Percentiles rank a stretch among this genome's conserved stretches.
Conservation (phyloP, 129 eudicot species). For the Solidago caesia region DNA sequence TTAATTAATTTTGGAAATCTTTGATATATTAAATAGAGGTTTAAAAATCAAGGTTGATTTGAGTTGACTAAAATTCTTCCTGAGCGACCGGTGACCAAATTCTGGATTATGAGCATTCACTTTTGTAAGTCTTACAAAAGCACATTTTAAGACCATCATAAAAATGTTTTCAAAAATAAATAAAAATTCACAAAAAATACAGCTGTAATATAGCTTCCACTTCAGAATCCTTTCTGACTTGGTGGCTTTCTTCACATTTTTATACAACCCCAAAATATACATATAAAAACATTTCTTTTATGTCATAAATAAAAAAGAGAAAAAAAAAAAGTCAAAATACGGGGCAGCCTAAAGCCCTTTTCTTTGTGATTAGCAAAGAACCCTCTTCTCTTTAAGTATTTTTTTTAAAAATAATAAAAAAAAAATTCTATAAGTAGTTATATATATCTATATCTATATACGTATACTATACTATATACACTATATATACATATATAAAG, state of each 20-base stretch:
- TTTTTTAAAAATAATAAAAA: too few relatives aligned
- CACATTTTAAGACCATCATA: conserved; percentile 9
- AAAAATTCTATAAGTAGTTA: too few relatives aligned
- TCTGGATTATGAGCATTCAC: conserved; percentile 23
- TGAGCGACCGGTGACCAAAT: conserved; percentile 21
- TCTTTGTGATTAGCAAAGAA: conserved; percentile 14
- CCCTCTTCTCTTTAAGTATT: conserved; percentile 6
- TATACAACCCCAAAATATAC: neutral
- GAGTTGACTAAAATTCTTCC: conserved; percentile 25
- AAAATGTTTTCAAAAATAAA: conserved; percentile 4
- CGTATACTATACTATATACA: too few relatives aligned
- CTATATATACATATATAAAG: conserved; percentile 17
- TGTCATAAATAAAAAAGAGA: conserved; percentile 23
- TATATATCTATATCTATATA: too few relatives aligned
- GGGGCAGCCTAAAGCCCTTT: conserved; percentile 37
- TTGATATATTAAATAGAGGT: neutral
- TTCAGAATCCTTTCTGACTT: conserved; percentile 24
- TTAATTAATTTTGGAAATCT: too few relatives aligned
- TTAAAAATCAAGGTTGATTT: conserved; percentile 29
- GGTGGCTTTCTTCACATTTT: conserved; percentile 18
- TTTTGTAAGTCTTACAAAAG: conserved; percentile 41
- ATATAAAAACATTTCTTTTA: conserved; percentile 7
- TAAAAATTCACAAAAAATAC: conserved; percentile 14
- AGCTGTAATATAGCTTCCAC: conserved; percentile 27
- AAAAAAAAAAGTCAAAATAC: conserved; percentile 52